Percentiles rank a stretch among this genome's conserved stretches.
Conservation (phyloP, 2,329 filamentous ascomycete species). For the Corniculantispora saksenae region DNA sequence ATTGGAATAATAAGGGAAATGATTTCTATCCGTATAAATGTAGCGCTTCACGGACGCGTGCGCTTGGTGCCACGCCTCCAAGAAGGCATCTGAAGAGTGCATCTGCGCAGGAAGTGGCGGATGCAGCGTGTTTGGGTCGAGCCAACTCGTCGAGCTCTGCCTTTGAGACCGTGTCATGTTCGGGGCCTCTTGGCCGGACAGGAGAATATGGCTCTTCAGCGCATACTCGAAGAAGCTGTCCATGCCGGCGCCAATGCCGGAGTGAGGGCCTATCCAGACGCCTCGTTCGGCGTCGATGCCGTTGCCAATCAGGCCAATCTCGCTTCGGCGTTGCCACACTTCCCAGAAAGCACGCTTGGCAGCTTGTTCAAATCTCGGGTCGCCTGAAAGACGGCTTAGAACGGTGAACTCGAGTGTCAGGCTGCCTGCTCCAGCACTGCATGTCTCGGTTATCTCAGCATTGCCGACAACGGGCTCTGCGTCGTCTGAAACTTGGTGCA, state of each 20-base stretch:
- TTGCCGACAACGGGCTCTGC: slow-evolving; percentile 39
- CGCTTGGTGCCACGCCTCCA: slow-evolving; percentile 80
- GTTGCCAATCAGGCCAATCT: slow-evolving; percentile 83
- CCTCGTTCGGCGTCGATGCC: slow-evolving; percentile 92
- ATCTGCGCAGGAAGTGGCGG: slow-evolving; percentile 62
- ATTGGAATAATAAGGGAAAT: slow-evolving; percentile 92
- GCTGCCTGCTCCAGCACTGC: slow-evolving; percentile 94
- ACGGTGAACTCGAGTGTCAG: slow-evolving; percentile 91
- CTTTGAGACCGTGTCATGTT: slow-evolving; percentile 46
- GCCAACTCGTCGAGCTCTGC: slow-evolving; percentile 47
- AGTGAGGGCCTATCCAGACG: slow-evolving; percentile 82
- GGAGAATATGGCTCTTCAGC: slow-evolving; percentile 86
- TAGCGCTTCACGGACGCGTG: slow-evolving; percentile 88
- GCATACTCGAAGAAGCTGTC: slow-evolving; percentile 99
- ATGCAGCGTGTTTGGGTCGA: slow-evolving; percentile 66
- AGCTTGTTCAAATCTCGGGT: slow-evolving; percentile 82
- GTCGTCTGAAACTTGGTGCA: slow-evolving; percentile 57
- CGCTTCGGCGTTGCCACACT: slow-evolving; percentile 86
- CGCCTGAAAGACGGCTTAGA: slow-evolving; percentile 82
- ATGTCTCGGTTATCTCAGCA: slow-evolving; percentile 87
- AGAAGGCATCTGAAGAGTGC: slow-evolving; percentile 75
- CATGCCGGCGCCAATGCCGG: slow-evolving; percentile 94
- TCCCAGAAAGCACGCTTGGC: slow-evolving; percentile 96
- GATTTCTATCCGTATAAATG: slow-evolving; percentile 73
- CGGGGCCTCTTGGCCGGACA: slow-evolving; percentile 71